Evolutionary conservation across 192 early-diverging fungal species (phyloP).

Genomic region (Geranomyces michiganensis): DNA sequence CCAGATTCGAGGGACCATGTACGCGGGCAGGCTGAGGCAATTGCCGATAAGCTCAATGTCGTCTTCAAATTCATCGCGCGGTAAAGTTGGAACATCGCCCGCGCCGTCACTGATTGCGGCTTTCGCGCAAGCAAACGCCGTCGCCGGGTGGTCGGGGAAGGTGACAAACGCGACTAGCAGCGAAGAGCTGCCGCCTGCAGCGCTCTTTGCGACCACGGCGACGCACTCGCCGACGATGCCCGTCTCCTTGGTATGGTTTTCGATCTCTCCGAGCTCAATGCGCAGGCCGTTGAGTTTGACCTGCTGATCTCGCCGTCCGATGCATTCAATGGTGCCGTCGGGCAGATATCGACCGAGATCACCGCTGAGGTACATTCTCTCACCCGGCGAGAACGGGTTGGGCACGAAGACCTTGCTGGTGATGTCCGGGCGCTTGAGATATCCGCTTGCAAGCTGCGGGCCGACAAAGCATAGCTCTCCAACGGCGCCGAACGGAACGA

Average conservation of each 20-base stretch:
- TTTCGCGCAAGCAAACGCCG: too few relatives aligned
- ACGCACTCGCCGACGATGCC: not conserved
- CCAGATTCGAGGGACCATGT: conserved; percentile 12
- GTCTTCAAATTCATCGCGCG: too few relatives aligned
- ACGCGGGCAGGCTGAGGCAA: not conserved
- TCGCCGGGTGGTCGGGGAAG: too few relatives aligned
- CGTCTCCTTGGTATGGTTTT: not conserved
- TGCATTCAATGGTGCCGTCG: conserved; percentile 3
- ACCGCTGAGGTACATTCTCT: conserved; percentile 30
- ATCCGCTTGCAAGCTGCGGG: conserved; percentile 27
- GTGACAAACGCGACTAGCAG: too few relatives aligned
- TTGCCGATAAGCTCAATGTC: too few relatives aligned
- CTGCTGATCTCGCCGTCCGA: conserved; percentile 25
- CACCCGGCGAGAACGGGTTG: conserved; percentile 13
- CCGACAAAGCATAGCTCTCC: conserved; percentile 48
- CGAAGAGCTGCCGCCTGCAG: not conserved
- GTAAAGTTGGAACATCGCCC: too few relatives aligned
- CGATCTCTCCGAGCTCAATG: conserved; percentile 41
- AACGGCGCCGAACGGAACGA: conserved; percentile 38
- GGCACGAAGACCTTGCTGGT: conserved; percentile 25
- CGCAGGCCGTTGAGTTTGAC: conserved; percentile 37
- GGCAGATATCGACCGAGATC: conserved; percentile 6
- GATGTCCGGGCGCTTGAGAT: conserved; percentile 34
- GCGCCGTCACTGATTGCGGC: too few relatives aligned
- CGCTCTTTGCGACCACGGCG: conserved; percentile 9